These are phyloP conservation scores for Cicer pinnatifidum DNA, from an alignment of 306 rosid species.

Conservation along the genomic window DNA sequence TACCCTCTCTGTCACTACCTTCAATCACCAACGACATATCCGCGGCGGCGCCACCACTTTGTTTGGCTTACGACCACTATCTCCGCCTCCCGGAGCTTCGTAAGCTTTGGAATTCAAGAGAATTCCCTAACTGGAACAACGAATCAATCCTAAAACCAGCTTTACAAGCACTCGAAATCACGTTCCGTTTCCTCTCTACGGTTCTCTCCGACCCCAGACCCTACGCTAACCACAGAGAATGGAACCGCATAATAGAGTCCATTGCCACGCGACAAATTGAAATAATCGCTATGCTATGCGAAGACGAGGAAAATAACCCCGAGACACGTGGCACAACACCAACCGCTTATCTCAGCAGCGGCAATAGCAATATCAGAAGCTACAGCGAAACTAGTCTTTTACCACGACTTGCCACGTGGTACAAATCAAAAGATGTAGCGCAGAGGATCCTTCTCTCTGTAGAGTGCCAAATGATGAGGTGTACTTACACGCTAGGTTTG, in stretches of 20 bases:
- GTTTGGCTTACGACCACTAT: constrained; percentile 72
- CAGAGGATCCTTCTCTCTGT: constrained; percentile 70
- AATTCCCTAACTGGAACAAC: constrained; percentile 68
- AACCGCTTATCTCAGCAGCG: constrained; percentile 51
- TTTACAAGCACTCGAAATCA: constrained; percentile 71
- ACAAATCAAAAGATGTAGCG: constrained; percentile 60
- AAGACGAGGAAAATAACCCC: constrained; percentile 60
- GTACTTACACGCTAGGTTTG: constrained; percentile 75
- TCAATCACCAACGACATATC: constrained; percentile 54
- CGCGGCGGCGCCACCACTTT: constrained; percentile 57
- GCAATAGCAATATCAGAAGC: constrained; percentile 45
- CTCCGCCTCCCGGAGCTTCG: constrained; percentile 74
- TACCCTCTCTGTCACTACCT: constrained; percentile 54
- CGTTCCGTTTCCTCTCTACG: constrained; percentile 75
- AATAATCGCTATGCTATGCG: constrained; percentile 67
- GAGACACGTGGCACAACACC: constrained; percentile 67
- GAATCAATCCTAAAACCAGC: constrained; percentile 79
- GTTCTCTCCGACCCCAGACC: constrained; percentile 73
- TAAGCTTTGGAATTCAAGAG: constrained; percentile 58
- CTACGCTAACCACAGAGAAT: constrained; percentile 69
- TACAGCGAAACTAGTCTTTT: constrained; percentile 72
- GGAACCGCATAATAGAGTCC: constrained; percentile 68
- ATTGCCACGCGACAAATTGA: constrained; percentile 62
- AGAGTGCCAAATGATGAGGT: constrained; percentile 78
- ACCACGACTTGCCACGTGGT: constrained; percentile 79